phyloP scores from a whole-genome alignment of 164 flowering plant species.

The Nymphaea thermarum region DNA sequence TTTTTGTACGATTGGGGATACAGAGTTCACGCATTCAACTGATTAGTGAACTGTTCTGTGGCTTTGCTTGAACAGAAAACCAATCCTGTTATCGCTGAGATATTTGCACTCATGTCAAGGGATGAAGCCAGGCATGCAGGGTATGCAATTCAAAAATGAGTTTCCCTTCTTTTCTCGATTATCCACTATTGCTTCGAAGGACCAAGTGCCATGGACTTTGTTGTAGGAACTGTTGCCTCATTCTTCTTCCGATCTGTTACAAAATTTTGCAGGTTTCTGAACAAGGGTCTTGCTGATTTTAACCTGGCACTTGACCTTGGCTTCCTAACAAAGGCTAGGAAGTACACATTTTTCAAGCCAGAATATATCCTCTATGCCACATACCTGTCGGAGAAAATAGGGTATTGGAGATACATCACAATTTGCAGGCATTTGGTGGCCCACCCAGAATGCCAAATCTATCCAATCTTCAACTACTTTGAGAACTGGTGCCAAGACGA shows the following conservation, averaged over 20 bases:
- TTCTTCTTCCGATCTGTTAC: no score
- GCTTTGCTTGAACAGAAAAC: conserved; percentile 51
- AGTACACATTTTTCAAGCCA: conserved; percentile 98
- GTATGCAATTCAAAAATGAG: conserved; percentile 20
- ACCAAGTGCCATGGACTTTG: no score
- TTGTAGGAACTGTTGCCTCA: no score
- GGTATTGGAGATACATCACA: conserved; percentile 97
- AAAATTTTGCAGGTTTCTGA: conserved; percentile 57
- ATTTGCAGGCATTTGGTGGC: conserved; percentile 89
- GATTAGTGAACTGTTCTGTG: neutral
- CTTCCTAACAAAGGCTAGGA: conserved; percentile 94
- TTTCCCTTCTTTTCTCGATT: no score
- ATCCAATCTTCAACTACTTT: conserved; percentile 96
- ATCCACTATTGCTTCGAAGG: no score
- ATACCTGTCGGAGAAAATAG: conserved; percentile 92
- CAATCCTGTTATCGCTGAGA: conserved; percentile 93
- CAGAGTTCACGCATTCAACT: no score
- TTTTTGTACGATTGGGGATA: no score
- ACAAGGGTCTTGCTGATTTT: conserved; percentile 98
- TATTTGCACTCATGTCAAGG: conserved; percentile 99
- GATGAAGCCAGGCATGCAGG: conserved; percentile 99
- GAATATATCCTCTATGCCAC: conserved; percentile 98
- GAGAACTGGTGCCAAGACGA: conserved; percentile 99
- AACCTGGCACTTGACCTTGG: conserved; percentile 94
- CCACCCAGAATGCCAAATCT: conserved; percentile 80